These are phyloP conservation scores for Diaporthe sp. DNA, from an alignment of 2,329 filamentous ascomycete genomes.

Conservation along the genomic window DNA sequence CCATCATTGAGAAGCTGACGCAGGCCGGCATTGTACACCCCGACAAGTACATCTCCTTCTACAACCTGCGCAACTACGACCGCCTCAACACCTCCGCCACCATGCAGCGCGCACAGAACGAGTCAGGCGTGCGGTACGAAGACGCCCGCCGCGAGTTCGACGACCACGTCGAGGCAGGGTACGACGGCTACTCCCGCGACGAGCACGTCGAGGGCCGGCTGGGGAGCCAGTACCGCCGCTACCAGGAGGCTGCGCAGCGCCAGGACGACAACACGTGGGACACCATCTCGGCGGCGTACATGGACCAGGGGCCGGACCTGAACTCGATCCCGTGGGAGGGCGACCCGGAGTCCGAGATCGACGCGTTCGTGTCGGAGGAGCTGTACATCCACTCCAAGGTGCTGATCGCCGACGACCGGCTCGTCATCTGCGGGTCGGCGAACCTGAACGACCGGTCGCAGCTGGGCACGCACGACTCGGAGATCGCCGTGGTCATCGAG, in stretches of 20 bases:
- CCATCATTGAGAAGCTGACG: constrained; percentile 80
- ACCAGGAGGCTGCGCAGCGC: constrained; percentile 77
- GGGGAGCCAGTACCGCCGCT: constrained; percentile 72
- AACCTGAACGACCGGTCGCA: constrained; percentile 95
- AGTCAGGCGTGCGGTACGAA: constrained; percentile 77
- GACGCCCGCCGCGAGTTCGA: constrained; percentile 75
- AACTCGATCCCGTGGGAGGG: constrained; percentile 79
- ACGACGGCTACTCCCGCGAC: constrained; percentile 54
- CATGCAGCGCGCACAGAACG: constrained; percentile 72
- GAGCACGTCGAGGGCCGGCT: constrained; percentile 49
- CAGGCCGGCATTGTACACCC: constrained; percentile 77
- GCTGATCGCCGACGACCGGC: constrained; percentile 87
- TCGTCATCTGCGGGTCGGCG: constrained; percentile 87
- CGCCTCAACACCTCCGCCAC: constrained; percentile 80
- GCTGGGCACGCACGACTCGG: constrained; percentile 91
- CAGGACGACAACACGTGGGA: constrained; percentile 75
- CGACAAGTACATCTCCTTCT: constrained; percentile 83
- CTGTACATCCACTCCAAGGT: constrained; percentile 96
- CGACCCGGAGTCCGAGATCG: constrained; percentile 81
- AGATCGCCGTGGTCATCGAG: constrained; percentile 91
- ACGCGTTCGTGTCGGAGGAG: constrained; percentile 95
- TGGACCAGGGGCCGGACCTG: constrained; percentile 82
- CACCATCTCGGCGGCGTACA: constrained; percentile 84
- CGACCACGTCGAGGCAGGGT: constrained; percentile 64
- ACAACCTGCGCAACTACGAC: constrained; percentile 88